Percentiles rank a stretch among this genome's conserved stretches.
phyloP scores from a whole-genome alignment of 352 stramenopile species.

The Globisporangium cystogenes region DNA sequence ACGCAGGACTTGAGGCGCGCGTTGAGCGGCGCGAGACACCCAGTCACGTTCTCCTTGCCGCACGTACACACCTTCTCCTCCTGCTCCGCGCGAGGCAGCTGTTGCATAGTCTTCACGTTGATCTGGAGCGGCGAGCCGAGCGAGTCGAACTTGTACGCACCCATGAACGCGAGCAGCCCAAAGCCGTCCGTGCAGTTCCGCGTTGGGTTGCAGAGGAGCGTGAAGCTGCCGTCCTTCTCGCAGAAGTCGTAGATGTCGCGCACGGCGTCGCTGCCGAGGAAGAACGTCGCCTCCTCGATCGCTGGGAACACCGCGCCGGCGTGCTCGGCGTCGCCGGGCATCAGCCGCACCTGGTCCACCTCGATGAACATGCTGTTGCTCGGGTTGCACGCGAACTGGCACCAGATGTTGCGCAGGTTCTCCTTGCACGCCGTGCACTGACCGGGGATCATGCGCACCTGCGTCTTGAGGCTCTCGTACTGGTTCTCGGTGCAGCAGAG shows the following conservation, averaged over 20 bases:
- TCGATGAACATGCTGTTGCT: constrained; percentile 78
- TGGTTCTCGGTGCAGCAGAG: constrained; percentile 80
- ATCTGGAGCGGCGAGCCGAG: constrained; percentile 61
- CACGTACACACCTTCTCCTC: constrained; percentile 49
- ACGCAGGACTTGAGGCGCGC: constrained; percentile 39
- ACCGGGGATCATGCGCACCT: constrained; percentile 51
- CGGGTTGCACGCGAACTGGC: constrained; percentile 73
- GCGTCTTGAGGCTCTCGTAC: constrained; percentile 50
- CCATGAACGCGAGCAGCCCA: constrained; percentile 53
- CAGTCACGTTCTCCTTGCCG: constrained; percentile 18
- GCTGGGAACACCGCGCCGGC: constrained; percentile 49
- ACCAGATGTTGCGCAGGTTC: constrained; percentile 76
- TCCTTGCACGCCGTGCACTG: constrained; percentile 67
- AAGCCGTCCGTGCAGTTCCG: constrained; percentile 55
- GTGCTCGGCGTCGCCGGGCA: constrained; percentile 43
- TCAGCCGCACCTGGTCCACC: constrained; percentile 55
- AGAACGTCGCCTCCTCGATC: constrained; percentile 67
- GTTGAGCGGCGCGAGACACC: constrained; percentile 51
- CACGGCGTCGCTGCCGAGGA: constrained; percentile 55
- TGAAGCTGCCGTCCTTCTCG: constrained; percentile 42
- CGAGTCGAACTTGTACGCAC: constrained; percentile 58
- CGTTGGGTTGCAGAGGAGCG: constrained; percentile 32
- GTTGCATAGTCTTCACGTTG: constrained; percentile 64
- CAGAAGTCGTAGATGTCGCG: constrained; percentile 75
- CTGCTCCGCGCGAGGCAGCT: constrained; percentile 27